Evolutionary conservation across 805 yeast genomes (phyloP).

Genomic region (Teunomyces panamensis): DNA sequence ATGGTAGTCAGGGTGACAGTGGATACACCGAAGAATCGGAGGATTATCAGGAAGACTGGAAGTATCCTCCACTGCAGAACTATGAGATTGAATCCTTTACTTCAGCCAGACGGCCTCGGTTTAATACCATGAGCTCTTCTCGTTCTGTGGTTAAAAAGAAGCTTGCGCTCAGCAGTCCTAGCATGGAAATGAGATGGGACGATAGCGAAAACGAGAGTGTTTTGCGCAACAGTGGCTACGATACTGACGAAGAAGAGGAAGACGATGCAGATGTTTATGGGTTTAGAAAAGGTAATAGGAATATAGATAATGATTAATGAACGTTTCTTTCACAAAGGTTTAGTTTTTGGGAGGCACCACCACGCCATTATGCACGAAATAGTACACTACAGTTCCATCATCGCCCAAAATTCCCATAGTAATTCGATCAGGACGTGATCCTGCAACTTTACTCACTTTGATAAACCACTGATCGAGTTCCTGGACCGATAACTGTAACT

Average conservation of each 20-base stretch:
- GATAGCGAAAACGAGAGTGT: slow-evolving; percentile 5
- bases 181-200: slow-evolving; percentile 1
- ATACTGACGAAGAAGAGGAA: slow-evolving; percentile 8
- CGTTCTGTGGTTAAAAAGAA: slow-evolving; percentile 6
- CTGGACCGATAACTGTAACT: slow-evolving; percentile 30
- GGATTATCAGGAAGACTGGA: slow-evolving; percentile 2
- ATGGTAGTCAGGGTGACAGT: neutral
- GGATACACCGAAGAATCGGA: slow-evolving; percentile 4
- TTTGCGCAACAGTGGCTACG: slow-evolving; percentile 8
- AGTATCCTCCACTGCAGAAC: neutral
- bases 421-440: slow-evolving; percentile 41
- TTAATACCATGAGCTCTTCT: neutral
- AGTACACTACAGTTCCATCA: slow-evolving; percentile 72
- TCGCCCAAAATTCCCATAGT: slow-evolving; percentile 55
- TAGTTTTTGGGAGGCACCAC: slow-evolving; percentile 60
- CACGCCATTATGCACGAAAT: slow-evolving; percentile 63
- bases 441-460: slow-evolving; percentile 14
- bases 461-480: slow-evolving; percentile 42
- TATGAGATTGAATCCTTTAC: neutral
- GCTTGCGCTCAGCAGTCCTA: neutral
- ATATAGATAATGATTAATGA: neutral
- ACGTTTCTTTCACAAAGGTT: neutral
- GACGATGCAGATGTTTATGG: slow-evolving; percentile 4
- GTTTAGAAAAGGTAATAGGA: neutral
- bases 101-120: neutral